phyloP scores from a whole-genome alignment of 192 early-diverging fungal genomes.

The Coemansia sp. region DNA sequence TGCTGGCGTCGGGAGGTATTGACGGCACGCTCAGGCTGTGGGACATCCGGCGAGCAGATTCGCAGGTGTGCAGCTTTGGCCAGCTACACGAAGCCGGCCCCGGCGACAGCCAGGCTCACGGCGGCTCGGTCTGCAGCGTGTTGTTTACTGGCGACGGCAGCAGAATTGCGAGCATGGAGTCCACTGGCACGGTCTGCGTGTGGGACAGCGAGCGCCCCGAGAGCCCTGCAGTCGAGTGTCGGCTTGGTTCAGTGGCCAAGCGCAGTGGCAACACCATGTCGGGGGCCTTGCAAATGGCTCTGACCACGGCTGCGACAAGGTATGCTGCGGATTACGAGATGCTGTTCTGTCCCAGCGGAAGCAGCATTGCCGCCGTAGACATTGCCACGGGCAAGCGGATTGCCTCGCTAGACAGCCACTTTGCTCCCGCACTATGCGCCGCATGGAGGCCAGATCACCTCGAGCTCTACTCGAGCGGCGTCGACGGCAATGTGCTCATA shows the following conservation, averaged over 20 bases:
- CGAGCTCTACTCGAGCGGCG: constrained; percentile 64
- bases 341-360: constrained; percentile 61
- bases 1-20: constrained; percentile 73
- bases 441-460: constrained; percentile 53
- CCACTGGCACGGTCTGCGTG: constrained; percentile 61
- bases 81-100: constrained; percentile 17
- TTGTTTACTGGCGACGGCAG: constrained; percentile 61
- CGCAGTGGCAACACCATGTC: not conserved
- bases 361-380: constrained; percentile 58
- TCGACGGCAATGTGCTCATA: constrained; percentile 57
- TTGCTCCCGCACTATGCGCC: constrained; percentile 59
- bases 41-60: constrained; percentile 77
- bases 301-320: constrained; percentile 29
- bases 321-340: constrained; percentile 6
- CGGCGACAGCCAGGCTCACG: constrained; percentile 15
- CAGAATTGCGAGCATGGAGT: constrained; percentile 56
- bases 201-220: constrained; percentile 48
- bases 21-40: constrained; percentile 73
- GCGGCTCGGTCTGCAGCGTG: constrained; percentile 64
- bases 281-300: constrained; percentile 28
- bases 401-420: constrained; percentile 59
- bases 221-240: not conserved
- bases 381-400: constrained; percentile 56
- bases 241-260: not conserved
- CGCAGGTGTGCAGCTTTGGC: constrained; percentile 63